A percentile compares a stretch with the other conserved stretches of the same genome.
These are phyloP conservation scores for Claviceps sp. DNA, from an alignment of 2,329 filamentous ascomycete genomes.

Conservation along the genomic window DNA sequence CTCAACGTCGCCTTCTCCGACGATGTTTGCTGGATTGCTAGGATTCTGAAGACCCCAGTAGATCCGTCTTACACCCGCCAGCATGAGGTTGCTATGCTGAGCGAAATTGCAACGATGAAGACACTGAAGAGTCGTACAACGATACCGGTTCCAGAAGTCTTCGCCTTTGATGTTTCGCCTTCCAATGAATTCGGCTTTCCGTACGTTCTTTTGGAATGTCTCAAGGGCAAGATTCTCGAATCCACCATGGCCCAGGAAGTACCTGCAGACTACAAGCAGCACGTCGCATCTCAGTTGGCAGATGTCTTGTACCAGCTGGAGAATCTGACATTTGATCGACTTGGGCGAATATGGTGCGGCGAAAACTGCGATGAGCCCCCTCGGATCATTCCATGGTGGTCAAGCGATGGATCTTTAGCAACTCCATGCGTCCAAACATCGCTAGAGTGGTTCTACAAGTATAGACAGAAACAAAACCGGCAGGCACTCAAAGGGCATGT, in stretches of 20 bases:
- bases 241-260: conserved; percentile 1
- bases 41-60: conserved; percentile 3
- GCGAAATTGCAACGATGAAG: conserved; percentile 6
- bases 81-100: conserved; percentile 5
- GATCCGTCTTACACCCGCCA: conserved; percentile 1
- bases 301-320: conserved; percentile 6
- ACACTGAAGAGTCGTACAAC: conserved; percentile 3
- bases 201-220: conserved; percentile 5
- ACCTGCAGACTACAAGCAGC: background rate
- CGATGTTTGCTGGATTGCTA: conserved; percentile 4
- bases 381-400: conserved; percentile 3
- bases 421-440: conserved; percentile 3
- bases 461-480: conserved; percentile 2
- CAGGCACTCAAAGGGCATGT: conserved; percentile 1
- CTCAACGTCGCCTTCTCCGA: conserved; percentile 5
- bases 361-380: conserved; percentile 7
- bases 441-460: conserved; percentile 3
- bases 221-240: conserved; percentile 2
- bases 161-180: conserved; percentile 1
- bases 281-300: background rate
- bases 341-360: conserved; percentile 7
- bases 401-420: background rate
- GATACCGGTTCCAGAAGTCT: conserved; percentile 4
- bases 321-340: conserved; percentile 3
- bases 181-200: conserved; percentile 6